Evolutionary conservation across 352 stramenopile genomes (phyloP).

Genomic region (Pythium myriotylum): DNA sequence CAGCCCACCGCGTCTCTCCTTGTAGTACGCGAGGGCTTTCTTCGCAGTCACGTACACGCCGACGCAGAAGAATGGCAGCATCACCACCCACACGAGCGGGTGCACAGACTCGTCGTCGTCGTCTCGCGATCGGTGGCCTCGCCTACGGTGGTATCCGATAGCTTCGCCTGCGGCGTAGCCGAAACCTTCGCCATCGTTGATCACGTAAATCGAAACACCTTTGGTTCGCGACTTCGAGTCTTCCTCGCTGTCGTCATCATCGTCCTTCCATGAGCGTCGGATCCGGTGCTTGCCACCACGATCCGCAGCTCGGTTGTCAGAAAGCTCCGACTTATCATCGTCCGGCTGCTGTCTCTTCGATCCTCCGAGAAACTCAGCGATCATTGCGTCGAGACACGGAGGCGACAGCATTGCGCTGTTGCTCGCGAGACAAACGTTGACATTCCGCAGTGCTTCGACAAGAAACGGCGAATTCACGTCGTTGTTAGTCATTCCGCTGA

Average conservation of each 20-base stretch:
- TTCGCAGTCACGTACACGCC: conserved; percentile 16
- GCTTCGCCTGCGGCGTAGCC: background rate
- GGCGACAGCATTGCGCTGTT: conserved; percentile 1
- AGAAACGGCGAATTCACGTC: background rate
- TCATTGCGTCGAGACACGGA: conserved; percentile 7
- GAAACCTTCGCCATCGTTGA: no score
- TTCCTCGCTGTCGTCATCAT: no score
- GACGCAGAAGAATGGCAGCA: conserved; percentile 30
- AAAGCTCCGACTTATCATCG: background rate
- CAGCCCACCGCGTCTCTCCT: background rate
- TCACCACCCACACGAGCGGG: conserved; percentile 21
- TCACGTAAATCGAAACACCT: no score
- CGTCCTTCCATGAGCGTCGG: no score
- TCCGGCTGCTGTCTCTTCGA: no score
- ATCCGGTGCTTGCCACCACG: no score
- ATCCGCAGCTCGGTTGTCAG: no score
- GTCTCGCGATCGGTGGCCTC: background rate
- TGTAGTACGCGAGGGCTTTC: background rate
- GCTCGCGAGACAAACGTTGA: conserved; percentile 13
- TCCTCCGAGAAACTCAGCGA: conserved; percentile 3
- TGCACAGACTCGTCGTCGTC: background rate
- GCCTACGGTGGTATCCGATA: conserved; percentile 1
- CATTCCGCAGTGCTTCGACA: conserved; percentile 6
- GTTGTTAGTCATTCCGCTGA: background rate
- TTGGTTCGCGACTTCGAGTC: no score